A percentile compares a stretch with the other conserved stretches of the same genome.
Conservation (phyloP, 2,329 filamentous ascomycete genomes). For the Hypoxylon sp. region DNA sequence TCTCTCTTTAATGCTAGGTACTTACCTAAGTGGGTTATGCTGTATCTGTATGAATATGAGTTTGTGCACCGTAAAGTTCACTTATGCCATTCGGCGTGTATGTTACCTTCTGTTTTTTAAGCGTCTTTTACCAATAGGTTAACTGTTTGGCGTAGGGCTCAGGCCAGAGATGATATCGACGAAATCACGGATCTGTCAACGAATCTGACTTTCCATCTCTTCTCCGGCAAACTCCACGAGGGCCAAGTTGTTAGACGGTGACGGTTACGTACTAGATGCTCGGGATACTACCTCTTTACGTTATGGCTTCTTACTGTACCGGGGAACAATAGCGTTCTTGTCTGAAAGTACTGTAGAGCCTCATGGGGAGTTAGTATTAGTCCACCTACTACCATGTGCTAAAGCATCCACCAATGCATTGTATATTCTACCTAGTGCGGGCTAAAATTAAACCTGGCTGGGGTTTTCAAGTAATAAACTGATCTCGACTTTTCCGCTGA, state of each 20-base stretch:
- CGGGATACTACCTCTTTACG: constrained; percentile 44
- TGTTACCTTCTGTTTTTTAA: neutral
- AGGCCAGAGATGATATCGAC: constrained; percentile 12
- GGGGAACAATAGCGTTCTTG: constrained; percentile 24
- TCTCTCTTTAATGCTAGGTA: neutral
- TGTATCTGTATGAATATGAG: constrained; percentile 8
- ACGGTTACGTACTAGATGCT: constrained; percentile 34
- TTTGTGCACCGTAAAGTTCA: constrained; percentile 22
- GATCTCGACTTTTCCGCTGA: constrained; percentile 38
- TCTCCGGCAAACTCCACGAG: constrained; percentile 25
- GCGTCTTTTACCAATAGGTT: neutral
- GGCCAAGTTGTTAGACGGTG: constrained; percentile 28
- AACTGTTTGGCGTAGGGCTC: constrained; percentile 21
- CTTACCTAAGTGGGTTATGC: neutral
- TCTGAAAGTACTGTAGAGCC: constrained; percentile 38
- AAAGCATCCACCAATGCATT: neutral
- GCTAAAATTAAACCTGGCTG: constrained; percentile 17
- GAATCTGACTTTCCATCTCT: constrained; percentile 17
- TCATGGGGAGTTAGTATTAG: constrained; percentile 34
- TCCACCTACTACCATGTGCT: constrained; percentile 13
- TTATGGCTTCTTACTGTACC: constrained; percentile 35
- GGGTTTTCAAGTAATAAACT: constrained; percentile 37
- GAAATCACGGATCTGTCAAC: neutral
- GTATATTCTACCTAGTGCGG: constrained; percentile 20
- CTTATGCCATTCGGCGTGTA: neutral